Conservation (phyloP, 768 basidiomycete species). For the Boletus rubroflammeus region DNA sequence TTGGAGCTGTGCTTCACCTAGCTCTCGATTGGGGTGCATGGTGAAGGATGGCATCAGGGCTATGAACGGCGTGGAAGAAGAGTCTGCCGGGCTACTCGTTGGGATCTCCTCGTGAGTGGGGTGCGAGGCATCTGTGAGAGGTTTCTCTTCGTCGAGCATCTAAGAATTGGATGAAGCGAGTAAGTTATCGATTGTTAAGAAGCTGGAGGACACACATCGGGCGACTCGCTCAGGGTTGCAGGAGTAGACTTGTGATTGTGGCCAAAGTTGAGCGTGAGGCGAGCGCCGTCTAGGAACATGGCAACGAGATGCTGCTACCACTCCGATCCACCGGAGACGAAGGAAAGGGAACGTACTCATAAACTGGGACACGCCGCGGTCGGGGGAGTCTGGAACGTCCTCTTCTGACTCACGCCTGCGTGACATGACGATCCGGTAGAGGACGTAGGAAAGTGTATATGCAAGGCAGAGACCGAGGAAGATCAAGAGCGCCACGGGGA, state of each 20-base stretch:
- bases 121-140: constrained; percentile 5
- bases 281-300: constrained; percentile 18
- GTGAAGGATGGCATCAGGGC: constrained; percentile 14
- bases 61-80: constrained; percentile 16
- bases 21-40: constrained; percentile 1
- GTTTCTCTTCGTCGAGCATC: constrained; percentile 20
- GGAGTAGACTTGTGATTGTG: constrained; percentile 1
- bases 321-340: not conserved
- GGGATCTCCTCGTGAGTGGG: constrained; percentile 2
- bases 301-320: not conserved
- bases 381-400: constrained; percentile 18
- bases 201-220: constrained; percentile 11
- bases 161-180: not conserved
- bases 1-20: not conserved
- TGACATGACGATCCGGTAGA: constrained; percentile 27
- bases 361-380: constrained; percentile 24
- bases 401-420: constrained; percentile 10
- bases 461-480: constrained; percentile 26
- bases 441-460: constrained; percentile 25
- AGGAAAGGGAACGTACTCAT: constrained; percentile 22
- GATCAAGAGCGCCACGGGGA: constrained; percentile 19
- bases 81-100: constrained; percentile 5
- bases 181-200: not conserved
- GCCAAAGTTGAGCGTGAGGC: constrained; percentile 23
- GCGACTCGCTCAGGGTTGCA: not conserved